Percentiles rank a stretch among this genome's conserved stretches.
Evolutionary conservation across 768 basidiomycete genomes (phyloP).

Genomic region (Psilocybe sp.): DNA sequence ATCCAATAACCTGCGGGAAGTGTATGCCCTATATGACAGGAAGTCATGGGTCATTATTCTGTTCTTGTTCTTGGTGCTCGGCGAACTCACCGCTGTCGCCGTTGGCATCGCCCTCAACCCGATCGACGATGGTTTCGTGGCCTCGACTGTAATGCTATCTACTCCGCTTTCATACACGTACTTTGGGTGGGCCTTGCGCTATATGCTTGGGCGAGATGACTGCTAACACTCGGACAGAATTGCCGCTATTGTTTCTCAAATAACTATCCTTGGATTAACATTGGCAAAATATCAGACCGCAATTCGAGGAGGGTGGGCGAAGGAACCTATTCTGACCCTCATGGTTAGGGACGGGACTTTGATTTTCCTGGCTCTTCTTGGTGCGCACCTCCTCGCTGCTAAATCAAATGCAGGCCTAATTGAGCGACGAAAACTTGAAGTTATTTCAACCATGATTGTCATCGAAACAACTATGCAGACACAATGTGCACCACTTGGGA

Average conservation of each 20-base stretch:
- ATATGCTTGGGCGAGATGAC: neutral
- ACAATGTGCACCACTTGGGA: conserved; percentile 21
- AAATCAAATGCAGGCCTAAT: neutral
- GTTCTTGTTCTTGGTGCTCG: conserved; percentile 17
- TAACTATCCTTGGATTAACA: conserved; percentile 29
- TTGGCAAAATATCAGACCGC: conserved; percentile 26
- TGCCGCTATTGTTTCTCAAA: conserved; percentile 26
- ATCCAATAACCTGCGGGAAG: conserved; percentile 10
- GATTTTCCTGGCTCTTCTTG: conserved; percentile 29
- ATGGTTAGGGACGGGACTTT: conserved; percentile 36
- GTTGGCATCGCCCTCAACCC: conserved; percentile 18
- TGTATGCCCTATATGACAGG: conserved; percentile 33
- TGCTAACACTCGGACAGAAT: conserved; percentile 13
- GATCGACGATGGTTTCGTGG: conserved; percentile 15
- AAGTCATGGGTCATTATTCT: conserved; percentile 20
- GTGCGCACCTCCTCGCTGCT: conserved; percentile 16
- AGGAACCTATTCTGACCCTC: conserved; percentile 29
- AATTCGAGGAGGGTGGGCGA: conserved; percentile 27
- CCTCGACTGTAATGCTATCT: conserved; percentile 16
- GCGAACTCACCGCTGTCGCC: conserved; percentile 19
- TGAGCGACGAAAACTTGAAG: conserved; percentile 6
- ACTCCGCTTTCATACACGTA: conserved; percentile 21
- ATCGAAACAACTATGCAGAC: conserved; percentile 17
- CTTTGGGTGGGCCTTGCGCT: conserved; percentile 21
- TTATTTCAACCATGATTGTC: conserved; percentile 18